phyloP scores from a whole-genome alignment of 345 rosid genomes.

The Dipteronia sinensis region DNA sequence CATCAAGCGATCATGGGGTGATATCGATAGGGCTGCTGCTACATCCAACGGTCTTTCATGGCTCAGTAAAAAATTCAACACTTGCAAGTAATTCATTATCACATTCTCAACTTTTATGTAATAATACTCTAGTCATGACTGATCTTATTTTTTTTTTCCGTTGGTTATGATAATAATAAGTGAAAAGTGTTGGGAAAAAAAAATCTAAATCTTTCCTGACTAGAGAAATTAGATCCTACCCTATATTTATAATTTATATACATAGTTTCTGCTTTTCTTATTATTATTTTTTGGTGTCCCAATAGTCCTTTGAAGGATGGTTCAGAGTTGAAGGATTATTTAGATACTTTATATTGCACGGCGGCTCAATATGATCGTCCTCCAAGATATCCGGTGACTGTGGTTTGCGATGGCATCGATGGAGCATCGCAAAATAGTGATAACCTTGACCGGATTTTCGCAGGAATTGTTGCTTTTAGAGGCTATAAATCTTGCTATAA shows the following conservation, averaged over 20 bases:
- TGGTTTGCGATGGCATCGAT: constrained; percentile 16
- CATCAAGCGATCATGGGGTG: constrained; percentile 33
- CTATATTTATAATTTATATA: too few species aligned
- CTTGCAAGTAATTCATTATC: constrained; percentile 23
- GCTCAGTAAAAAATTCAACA: constrained; percentile 33
- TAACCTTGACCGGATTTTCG: constrained; percentile 21
- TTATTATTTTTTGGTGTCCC: too few species aligned
- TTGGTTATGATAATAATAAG: too few species aligned
- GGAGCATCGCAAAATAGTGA: constrained; percentile 19
- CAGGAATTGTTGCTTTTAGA: constrained; percentile 3
- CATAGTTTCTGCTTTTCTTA: neutral
- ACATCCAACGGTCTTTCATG: constrained; percentile 25
- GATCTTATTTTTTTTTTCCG: too few species aligned
- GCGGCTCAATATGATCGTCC: constrained; percentile 33
- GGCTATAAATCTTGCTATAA: constrained; percentile 10
- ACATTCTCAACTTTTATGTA: neutral
- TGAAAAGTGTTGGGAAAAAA: too few species aligned
- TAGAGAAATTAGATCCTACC: too few species aligned
- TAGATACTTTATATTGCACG: neutral
- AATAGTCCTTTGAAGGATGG: constrained; percentile 18
- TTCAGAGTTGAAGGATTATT: constrained; percentile 4
- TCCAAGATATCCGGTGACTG: constrained; percentile 17
- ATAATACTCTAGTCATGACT: too few species aligned
- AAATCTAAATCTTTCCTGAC: too few species aligned
- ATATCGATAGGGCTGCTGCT: constrained; percentile 29